Conservation (phyloP, 2,329 filamentous ascomycete genomes). For the Lecanicillium sp. region DNA sequence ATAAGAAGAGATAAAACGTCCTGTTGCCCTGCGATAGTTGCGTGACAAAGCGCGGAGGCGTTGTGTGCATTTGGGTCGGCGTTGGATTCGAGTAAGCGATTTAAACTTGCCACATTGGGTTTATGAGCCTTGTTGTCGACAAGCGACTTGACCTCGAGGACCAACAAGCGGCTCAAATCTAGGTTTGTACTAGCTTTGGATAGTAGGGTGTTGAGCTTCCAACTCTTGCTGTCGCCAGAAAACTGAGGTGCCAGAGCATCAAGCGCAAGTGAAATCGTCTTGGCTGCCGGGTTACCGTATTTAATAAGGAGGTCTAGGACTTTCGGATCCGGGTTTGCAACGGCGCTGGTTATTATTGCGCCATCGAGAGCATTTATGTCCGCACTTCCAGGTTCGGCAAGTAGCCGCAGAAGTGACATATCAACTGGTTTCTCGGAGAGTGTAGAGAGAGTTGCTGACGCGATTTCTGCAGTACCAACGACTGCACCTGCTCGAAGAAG, state of each 20-base stretch:
- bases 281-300: conserved; percentile 33
- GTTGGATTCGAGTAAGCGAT: conserved; percentile 38
- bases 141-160: conserved; percentile 41
- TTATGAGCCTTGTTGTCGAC: conserved; percentile 27
- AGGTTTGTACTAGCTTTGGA: conserved; percentile 32
- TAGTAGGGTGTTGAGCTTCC: conserved; percentile 41
- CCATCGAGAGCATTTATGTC: conserved; percentile 43
- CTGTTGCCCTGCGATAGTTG: conserved; percentile 36
- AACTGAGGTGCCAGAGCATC: conserved; percentile 33
- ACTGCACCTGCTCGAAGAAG: conserved; percentile 38
- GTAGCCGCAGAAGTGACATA: conserved; percentile 36
- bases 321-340: conserved; percentile 34
- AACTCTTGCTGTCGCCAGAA: conserved; percentile 35
- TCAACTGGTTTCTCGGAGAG: conserved; percentile 40
- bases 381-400: conserved; percentile 42
- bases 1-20: conserved; percentile 42
- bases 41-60: conserved; percentile 40
- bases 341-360: conserved; percentile 31
- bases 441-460: conserved; percentile 31
- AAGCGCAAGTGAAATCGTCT: conserved; percentile 35
- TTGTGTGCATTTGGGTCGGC: conserved; percentile 48
- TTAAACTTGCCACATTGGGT: conserved; percentile 34
- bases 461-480: conserved; percentile 32
- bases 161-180: conserved; percentile 35
- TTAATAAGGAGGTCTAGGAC: conserved; percentile 39